These are phyloP conservation scores for Allium fistulosum DNA, from an alignment of 106 monocot species.

Conservation along the genomic window DNA sequence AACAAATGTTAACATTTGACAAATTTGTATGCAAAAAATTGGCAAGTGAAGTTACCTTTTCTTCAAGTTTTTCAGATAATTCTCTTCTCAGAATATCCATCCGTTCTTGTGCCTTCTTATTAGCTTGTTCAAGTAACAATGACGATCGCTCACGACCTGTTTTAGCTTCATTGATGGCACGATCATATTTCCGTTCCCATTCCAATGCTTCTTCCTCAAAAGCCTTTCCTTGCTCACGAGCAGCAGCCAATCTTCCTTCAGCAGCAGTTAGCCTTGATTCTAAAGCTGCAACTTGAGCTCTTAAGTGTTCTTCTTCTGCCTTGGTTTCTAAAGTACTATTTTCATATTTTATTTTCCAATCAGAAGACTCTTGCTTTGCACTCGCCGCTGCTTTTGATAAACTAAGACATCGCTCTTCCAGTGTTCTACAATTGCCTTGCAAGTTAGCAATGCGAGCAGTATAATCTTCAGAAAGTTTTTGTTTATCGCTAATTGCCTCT, in stretches of 20 bases:
- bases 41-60: slow-evolving; percentile 41
- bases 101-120: slow-evolving; percentile 69
- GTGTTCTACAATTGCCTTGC: slow-evolving; percentile 70
- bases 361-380: slow-evolving; percentile 40
- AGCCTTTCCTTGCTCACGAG: slow-evolving; percentile 76
- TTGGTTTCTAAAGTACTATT: slow-evolving; percentile 35
- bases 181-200: slow-evolving; percentile 89
- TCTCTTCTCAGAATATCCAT: slow-evolving; percentile 68
- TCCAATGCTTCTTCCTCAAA: slow-evolving; percentile 81
- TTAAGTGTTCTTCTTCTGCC: slow-evolving; percentile 70
- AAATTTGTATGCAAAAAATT: not conserved
- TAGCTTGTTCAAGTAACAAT: slow-evolving; percentile 61
- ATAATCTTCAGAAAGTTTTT: slow-evolving; percentile 75
- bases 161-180: slow-evolving; percentile 67
- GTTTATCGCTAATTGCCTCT: slow-evolving; percentile 76
- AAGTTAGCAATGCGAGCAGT: slow-evolving; percentile 54
- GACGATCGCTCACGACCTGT: slow-evolving; percentile 68
- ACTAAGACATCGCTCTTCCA: slow-evolving; percentile 69
- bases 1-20: not conserved
- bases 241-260: slow-evolving; percentile 73
- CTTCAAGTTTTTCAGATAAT: slow-evolving; percentile 42
- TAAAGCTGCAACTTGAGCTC: slow-evolving; percentile 50
- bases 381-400: slow-evolving; percentile 47
- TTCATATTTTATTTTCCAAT: slow-evolving; percentile 76
- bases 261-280: slow-evolving; percentile 62